phyloP scores from a whole-genome alignment of 306 rosid genomes.

The Cucumis cinereus region DNA sequence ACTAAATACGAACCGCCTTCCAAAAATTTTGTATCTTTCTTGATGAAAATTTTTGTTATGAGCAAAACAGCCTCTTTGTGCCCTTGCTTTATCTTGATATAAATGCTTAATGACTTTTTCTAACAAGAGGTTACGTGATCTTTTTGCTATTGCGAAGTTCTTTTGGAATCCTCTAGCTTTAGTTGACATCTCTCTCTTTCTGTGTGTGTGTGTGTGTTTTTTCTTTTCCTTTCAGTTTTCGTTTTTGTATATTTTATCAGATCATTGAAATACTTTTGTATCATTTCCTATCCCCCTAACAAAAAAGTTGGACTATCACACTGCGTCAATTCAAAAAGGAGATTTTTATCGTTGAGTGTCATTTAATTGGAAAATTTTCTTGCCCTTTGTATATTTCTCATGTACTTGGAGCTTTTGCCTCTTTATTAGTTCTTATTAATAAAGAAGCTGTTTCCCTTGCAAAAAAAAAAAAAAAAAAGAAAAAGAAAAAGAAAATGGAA shows the following conservation, averaged over 20 bases:
- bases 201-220: neutral
- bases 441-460: too few relatives aligned
- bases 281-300: neutral
- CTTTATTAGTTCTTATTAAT: too few relatives aligned
- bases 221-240: neutral
- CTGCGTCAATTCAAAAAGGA: neutral
- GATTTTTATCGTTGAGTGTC: neutral
- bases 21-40: neutral
- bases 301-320: neutral
- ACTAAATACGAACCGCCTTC: neutral
- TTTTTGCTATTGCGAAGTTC: neutral
- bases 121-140: neutral
- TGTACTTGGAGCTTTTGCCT: too few relatives aligned
- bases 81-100: neutral
- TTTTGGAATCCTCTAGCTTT: neutral
- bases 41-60: neutral
- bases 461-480: too few relatives aligned
- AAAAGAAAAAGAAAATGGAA: too few relatives aligned
- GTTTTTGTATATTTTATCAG: neutral
- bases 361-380: neutral
- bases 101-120: neutral
- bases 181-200: neutral
- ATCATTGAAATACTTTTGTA: neutral
- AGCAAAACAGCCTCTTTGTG: neutral
- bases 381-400: too few relatives aligned